Conservation (phyloP, 192 early-diverging fungal species). For the Linnemannia elongata region DNA sequence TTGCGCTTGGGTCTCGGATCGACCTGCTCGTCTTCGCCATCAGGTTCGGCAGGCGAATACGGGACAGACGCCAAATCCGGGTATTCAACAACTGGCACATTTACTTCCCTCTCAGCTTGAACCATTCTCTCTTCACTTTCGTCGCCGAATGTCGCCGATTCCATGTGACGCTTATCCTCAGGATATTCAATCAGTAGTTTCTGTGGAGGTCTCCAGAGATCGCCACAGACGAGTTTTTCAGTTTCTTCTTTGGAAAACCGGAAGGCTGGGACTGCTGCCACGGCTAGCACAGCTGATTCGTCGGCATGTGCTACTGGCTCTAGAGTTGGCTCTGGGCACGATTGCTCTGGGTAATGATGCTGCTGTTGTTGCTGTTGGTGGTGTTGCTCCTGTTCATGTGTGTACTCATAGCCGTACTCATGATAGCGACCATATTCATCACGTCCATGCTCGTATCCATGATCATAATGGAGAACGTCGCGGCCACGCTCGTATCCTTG, state of each 20-base stretch:
- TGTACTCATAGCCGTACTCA: background rate
- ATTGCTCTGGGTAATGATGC: too few species aligned
- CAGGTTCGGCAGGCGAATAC: constrained; percentile 28
- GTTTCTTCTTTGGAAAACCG: background rate
- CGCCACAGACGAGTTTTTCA: background rate
- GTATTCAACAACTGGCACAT: background rate
- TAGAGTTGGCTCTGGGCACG: background rate
- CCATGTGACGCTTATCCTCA: background rate
- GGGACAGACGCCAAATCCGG: constrained; percentile 21
- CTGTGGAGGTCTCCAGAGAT: background rate
- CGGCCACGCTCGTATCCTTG: background rate
- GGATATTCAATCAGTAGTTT: background rate
- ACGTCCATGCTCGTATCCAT: background rate
- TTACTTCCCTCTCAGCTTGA: background rate
- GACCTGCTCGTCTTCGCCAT: background rate
- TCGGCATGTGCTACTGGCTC: background rate
- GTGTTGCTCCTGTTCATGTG: background rate
- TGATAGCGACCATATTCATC: background rate
- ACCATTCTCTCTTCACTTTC: constrained; percentile 21
- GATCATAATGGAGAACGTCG: background rate
- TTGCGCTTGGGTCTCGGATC: background rate
- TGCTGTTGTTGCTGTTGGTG: background rate
- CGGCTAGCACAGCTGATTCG: background rate
- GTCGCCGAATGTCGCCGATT: background rate
- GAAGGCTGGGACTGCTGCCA: background rate